Evolutionary conservation across 148 eudicot genomes (phyloP), one percentile per base, ranked within the genome.

Genomic region (Vaccinium myrtillus): DNA sequence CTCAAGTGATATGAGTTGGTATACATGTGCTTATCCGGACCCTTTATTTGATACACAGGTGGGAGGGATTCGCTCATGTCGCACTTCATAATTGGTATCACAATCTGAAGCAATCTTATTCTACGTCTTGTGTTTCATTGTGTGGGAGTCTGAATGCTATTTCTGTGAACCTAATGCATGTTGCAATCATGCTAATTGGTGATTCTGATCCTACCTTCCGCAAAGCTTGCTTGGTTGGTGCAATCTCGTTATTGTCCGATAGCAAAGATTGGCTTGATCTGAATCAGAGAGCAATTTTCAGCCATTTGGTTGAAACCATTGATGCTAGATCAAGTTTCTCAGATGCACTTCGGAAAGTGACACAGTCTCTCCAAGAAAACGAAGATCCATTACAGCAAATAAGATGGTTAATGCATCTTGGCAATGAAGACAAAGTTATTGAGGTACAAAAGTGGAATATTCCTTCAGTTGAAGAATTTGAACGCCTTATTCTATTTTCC

Each of bases 1-100:
- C 73, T 10, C 73, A 5, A 27, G 73, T 67, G n/a, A 51, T 27
- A 16, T 14, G 21, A 79, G 59, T 61, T 27, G 18, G 53, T 30
- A 71, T 76, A 56, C 49, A 73, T 74, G 23, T 56, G 16, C 9
- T 61, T 8, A 51, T 63, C 63, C 46, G 48, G 81, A 32, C 48
- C 27, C 48, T 80, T 80, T 46, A 30, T n/a, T 43, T 81, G 50
- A 59, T 69, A 39, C 83, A 51, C 91, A 95, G 98, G 87, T 95
- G 98, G 98, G 98, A 94, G 88, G 98, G 98, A 87, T 95, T 95
- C 81, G 86, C 86, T 43, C 98, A 95, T 84, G 84, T 90, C 82
- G 98, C 98, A 32, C 91, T 95, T 67, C 84, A 83, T 85, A 86
- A 23, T 77, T 95, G 98, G 98, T 83, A 85, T 84, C 90, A 80